Evolutionary conservation across 2,329 filamentous ascomycete species (phyloP).

Genomic region (Arthrobotrys sinensis): DNA sequence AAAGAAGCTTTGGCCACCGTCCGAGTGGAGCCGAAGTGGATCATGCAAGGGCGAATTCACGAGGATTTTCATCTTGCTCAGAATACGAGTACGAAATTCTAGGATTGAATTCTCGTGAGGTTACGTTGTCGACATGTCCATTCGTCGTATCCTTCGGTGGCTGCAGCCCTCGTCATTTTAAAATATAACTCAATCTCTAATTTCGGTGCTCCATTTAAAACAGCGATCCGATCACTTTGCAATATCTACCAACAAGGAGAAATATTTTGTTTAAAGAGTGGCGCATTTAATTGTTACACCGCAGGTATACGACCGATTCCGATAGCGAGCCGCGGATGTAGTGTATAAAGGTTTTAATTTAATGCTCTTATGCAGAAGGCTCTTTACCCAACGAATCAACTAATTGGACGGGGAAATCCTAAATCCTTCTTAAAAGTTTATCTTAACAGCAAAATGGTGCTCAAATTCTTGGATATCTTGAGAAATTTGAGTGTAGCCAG

Average conservation of each 20-base stretch:
- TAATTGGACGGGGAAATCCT: background rate
- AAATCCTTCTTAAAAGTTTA: background rate
- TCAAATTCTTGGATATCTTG: too few species aligned
- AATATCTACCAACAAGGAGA: background rate
- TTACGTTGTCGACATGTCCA: background rate
- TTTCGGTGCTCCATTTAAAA: background rate
- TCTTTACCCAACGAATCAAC: background rate
- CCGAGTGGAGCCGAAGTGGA: conserved; percentile 26
- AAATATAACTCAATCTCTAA: conserved; percentile 22
- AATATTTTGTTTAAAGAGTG: background rate
- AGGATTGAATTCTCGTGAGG: background rate
- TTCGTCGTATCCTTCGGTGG: conserved; percentile 6
- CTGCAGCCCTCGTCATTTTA: background rate
- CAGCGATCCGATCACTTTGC: background rate
- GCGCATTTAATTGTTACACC: conserved; percentile 8
- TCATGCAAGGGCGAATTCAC: conserved; percentile 23
- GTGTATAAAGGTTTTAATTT: background rate
- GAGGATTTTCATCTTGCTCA: conserved; percentile 11
- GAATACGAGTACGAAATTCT: conserved; percentile 33
- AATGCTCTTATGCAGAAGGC: background rate
- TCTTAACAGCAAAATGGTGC: background rate
- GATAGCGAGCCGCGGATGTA: background rate
- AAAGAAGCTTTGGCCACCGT: conserved; percentile 44
- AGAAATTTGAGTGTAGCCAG: too few species aligned
- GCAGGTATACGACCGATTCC: background rate